Conservation (phyloP, 805 yeast species). For the Pichia phayaonensis region DNA sequence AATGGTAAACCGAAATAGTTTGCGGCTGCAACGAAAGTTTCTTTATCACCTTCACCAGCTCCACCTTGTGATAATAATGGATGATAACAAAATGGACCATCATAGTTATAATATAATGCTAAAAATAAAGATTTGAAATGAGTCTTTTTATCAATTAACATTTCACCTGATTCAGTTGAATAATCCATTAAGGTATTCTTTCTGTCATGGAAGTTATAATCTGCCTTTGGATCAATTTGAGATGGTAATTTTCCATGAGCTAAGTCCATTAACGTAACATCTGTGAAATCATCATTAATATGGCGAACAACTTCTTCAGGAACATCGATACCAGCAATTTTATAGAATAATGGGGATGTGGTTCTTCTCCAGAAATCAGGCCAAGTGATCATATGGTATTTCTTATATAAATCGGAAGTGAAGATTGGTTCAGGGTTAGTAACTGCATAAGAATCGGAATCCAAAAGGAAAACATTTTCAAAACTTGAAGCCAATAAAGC, state of each 20-base stretch:
- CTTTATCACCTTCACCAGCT: conserved; percentile 77
- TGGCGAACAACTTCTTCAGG: conserved; percentile 30
- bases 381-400: conserved; percentile 51
- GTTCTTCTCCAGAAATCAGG: conserved; percentile 71
- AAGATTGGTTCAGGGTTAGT: conserved; percentile 47
- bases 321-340: conserved; percentile 43
- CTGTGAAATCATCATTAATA: conserved; percentile 21
- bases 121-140: conserved; percentile 54
- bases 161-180: conserved; percentile 60
- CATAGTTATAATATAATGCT: conserved; percentile 58
- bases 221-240: conserved; percentile 11
- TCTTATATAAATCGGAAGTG: conserved; percentile 35
- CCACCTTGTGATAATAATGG: conserved; percentile 54
- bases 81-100: conserved; percentile 55
- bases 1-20: conserved; percentile 36
- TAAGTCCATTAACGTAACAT: conserved; percentile 12
- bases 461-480: conserved; percentile 39
- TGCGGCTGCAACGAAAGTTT: conserved; percentile 64
- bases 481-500: conserved; percentile 43
- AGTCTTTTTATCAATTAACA: conserved; percentile 47
- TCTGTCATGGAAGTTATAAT: conserved; percentile 45
- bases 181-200: conserved; percentile 56
- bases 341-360: conserved; percentile 51
- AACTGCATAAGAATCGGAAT: conserved; percentile 40
- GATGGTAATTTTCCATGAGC: not conserved